phyloP scores from a whole-genome alignment of 192 early-diverging fungal species.

The Spizellomyces sp. region DNA sequence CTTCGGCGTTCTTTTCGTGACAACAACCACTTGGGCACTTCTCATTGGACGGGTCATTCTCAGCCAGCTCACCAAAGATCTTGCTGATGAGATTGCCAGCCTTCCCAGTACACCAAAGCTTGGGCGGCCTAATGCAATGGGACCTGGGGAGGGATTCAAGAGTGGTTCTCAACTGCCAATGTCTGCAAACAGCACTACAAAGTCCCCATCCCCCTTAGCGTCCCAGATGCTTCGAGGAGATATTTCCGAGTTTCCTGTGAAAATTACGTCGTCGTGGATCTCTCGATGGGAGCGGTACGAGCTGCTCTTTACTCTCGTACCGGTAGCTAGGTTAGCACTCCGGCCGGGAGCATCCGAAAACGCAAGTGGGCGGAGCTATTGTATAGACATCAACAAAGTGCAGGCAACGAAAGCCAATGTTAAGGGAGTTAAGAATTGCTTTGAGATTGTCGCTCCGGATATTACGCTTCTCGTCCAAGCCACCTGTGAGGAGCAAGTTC shows the following conservation, averaged over 20 bases:
- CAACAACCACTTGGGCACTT: conserved; percentile 17
- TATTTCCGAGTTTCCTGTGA: too few species aligned
- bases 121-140: neutral
- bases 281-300: conserved; percentile 17
- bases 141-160: too few species aligned
- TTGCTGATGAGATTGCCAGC: neutral
- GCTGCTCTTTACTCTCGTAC: neutral
- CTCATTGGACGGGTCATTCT: conserved; percentile 12
- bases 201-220: too few species aligned
- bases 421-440: neutral
- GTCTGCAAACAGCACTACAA: too few species aligned
- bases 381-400: neutral
- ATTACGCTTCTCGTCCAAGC: conserved; percentile 12
- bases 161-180: too few species aligned
- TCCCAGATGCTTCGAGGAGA: too few species aligned
- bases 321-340: conserved; percentile 15
- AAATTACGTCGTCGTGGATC: conserved; percentile 7
- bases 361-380: neutral
- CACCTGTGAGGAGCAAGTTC: neutral
- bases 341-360: conserved; percentile 4
- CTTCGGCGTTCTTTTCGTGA: conserved; percentile 24
- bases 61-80: neutral
- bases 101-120: neutral
- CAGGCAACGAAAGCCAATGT: neutral
- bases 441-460: neutral